A percentile compares a stretch with the other conserved stretches of the same genome.
Conservation (phyloP, 2,329 filamentous ascomycete genomes). For the Penicillium sp. region DNA sequence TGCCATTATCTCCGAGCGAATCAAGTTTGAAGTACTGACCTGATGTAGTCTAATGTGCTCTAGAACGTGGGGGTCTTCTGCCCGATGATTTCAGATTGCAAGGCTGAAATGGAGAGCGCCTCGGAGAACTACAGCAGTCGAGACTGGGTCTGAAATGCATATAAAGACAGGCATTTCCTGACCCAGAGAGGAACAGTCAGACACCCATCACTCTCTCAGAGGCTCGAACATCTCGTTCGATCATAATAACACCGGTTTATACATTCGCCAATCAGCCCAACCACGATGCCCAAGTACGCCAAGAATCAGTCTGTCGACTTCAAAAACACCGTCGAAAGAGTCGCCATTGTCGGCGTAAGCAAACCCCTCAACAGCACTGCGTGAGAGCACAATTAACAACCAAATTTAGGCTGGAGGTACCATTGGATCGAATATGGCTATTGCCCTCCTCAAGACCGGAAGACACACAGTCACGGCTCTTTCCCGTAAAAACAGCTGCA, state of each 20-base stretch:
- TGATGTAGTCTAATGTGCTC: not conserved
- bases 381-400: constrained; percentile 9
- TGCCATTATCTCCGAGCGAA: no score
- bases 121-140: not conserved
- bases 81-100: not conserved
- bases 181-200: not conserved
- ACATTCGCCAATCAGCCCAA: not conserved
- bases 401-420: constrained; percentile 34
- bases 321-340: constrained; percentile 36
- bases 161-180: not conserved
- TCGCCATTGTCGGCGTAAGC: constrained; percentile 43
- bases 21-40: no score
- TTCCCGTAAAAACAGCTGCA: constrained; percentile 46
- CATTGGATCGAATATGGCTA: constrained; percentile 29
- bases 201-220: not conserved
- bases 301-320: constrained; percentile 24
- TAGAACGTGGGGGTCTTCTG: not conserved
- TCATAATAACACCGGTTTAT: no score
- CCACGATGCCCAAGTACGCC: constrained; percentile 24
- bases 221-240: not conserved
- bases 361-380: not conserved
- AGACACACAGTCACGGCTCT: constrained; percentile 56
- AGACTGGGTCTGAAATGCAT: not conserved
- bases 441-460: constrained; percentile 46
- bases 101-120: not conserved